Base-by-base conservation (phyloP, 192 early-diverging fungal species). In the Cetraspora pellucida region DNA sequence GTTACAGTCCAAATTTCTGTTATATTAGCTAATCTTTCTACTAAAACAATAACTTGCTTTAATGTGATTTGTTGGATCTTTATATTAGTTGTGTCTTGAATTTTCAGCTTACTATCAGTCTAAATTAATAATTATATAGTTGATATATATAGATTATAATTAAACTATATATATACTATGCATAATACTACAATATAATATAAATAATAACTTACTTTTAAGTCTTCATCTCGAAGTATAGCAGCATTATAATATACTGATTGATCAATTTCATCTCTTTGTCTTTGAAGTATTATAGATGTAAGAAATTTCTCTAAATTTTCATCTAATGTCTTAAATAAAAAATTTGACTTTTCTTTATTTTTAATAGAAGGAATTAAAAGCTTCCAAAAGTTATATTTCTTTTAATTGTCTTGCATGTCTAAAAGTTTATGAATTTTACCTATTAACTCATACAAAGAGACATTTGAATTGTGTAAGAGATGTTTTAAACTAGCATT, bases 381-480 rank as follows among this genome's bases (percentile, higher is more conserved):
- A 13, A 61, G n/a, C 25, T 61, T 28, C n/a, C 21, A 61, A 61
- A 61, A 61, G 10, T 61, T 61, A 30, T 61, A 61, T 30, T 61
- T 10, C 11, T 61, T 10, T 61, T 17, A 2, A 2, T 61, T 61
- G 23, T 61, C 25, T 61, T 61, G 28, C 21, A 27, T 21, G 21
- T 61, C 59, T 13, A 61, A 61, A 61, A 61, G 21, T 23, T 3
- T 61, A 30, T 27, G 28, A 61, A 61, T 61, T 61, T 61, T 10
- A 10, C 21, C 25, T 5, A 61, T 61, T 28, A 61, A 61, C 11
- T 61, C 21, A 17, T 27, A 61, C 0, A 65, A 13, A 30, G 37
- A 44, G 1, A 65, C 11, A 65, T 44, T 17, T 28, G 57, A 58
- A n/a, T 58, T 58, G 23, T 25, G 25, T 58, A 58, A 6, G 7